Evolutionary conservation across 352 stramenopile species (phyloP).

Genomic region (Phytophthora podocarpi): DNA sequence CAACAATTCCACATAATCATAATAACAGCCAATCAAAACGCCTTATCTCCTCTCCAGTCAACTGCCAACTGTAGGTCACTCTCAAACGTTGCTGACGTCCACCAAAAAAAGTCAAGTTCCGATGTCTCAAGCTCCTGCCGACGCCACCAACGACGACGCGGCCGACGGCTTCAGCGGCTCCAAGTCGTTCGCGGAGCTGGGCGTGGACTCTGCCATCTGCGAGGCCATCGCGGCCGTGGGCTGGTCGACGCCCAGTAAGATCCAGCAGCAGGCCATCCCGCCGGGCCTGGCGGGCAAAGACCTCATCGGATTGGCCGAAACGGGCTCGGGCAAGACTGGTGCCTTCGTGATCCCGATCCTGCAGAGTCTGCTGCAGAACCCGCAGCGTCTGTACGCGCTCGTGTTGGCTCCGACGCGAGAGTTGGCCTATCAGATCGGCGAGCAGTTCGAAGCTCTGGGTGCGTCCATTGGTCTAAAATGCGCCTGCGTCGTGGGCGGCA

Average conservation of each 20-base stretch:
- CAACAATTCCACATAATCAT: too few relatives aligned
- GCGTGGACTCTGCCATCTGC: constrained; percentile 91
- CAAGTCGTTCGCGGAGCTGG: constrained; percentile 90
- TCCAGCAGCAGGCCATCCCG: constrained; percentile 95
- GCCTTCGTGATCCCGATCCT: constrained; percentile 96
- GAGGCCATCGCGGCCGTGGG: constrained; percentile 92
- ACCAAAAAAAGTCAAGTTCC: too few relatives aligned
- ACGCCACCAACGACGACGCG: constrained; percentile 28
- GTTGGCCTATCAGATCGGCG: constrained; percentile 96
- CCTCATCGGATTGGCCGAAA: constrained; percentile 97
- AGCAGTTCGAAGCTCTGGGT: constrained; percentile 93
- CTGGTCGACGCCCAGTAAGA: constrained; percentile 94
- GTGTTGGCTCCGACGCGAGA: constrained; percentile 95
- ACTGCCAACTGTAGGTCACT: not conserved
- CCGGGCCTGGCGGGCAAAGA: constrained; percentile 93
- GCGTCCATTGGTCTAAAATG: constrained; percentile 93
- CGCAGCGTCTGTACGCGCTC: constrained; percentile 89
- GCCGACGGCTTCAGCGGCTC: constrained; percentile 65
- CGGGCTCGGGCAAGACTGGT: constrained; percentile 94
- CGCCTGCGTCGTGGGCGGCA: constrained; percentile 94
- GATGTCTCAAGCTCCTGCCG: constrained; percentile 15
- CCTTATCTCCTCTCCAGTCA: constrained; percentile 1
- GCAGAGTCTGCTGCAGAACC: constrained; percentile 91
- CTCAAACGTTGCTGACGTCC: constrained; percentile 1
- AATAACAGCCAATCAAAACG: constrained; percentile 6